Base-by-base conservation (phyloP, 2,329 filamentous ascomycete genomes). In the Aspergillus bombycis region DNA sequence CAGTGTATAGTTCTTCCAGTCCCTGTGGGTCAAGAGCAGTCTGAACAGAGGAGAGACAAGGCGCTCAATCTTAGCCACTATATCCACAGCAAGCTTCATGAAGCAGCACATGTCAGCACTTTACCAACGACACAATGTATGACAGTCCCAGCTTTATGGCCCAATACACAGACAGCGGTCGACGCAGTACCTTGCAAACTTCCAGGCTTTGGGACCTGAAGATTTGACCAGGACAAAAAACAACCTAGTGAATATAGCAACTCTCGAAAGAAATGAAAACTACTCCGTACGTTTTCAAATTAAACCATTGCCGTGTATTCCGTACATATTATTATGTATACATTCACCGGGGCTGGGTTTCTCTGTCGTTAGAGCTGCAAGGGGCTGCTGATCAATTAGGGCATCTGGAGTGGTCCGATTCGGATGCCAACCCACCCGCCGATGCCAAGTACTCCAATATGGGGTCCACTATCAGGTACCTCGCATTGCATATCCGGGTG, bases 341-440 rank as follows among this genome's bases (percentile, higher is more conserved):
- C 11, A 10, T 21, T 52, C 48, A 34, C 48, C 19, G 19, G 9
- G 16, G 9, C 16, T 34, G 9, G 16, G n/a, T 26, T 38, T 36
- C 23, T 55, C 32, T 9, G 3, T 55, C 30, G 4, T 9, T n/a
- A 52, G 11, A 32, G 28, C 26, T 41, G 34, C 19, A 30, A 32
- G 46, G 58, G 26, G 34, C 16, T 34, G 36, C 7, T 54, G 28
- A n/a, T 23, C 28, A 54, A 52, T 38, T 28, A 23, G 43, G 38
- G 11, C 30, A 32, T 38, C 38, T 30, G 10, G 50, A 30, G 61
- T 63, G 62, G 62, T 61, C 52, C 57, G 62, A 63, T 34, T 57
- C 62, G 62, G 62, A 63, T 57, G 50, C 2, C 9, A 41, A 28
- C 12, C n/a, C 23, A 30, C 32, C 56, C 57, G 57, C 21, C 26